phyloP scores from a whole-genome alignment of 176 grass and related monocot genomes.

The Cymbopogon citratus region DNA sequence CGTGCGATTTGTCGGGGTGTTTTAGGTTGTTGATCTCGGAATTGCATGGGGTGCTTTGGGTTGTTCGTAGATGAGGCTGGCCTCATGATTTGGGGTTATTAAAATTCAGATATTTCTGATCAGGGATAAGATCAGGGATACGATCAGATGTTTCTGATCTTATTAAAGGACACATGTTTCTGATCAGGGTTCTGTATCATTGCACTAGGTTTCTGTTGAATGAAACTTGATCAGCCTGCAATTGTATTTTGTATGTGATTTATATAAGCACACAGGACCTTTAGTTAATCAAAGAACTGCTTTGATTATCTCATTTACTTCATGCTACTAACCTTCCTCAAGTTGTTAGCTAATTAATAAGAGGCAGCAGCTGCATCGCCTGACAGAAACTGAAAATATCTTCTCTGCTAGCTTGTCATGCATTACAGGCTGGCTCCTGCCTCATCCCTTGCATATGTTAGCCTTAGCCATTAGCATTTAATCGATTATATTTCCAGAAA shows the following conservation, averaged over 20 bases:
- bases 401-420: not conserved
- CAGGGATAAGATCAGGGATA: no score
- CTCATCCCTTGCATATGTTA: conserved; percentile 33
- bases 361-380: not conserved
- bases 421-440: not conserved
- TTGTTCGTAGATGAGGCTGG: no score
- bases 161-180: no score
- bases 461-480: conserved; percentile 28
- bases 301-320: conserved; percentile 22
- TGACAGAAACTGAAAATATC: not conserved
- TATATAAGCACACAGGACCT: not conserved
- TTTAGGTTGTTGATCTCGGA: no score
- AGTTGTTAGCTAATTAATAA: conserved; percentile 1
- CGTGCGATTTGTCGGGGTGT: no score
- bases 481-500: conserved; percentile 43
- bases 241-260: conserved; percentile 14
- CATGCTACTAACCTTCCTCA: not conserved
- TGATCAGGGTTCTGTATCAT: no score
- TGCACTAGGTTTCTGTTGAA: conserved; percentile 24
- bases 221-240: not conserved
- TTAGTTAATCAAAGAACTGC: not conserved
- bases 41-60: no score
- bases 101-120: no score
- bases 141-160: no score
- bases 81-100: no score